Evolutionary conservation across 2,329 filamentous ascomycete genomes (phyloP).

Genomic region (Fusarium dimerum): DNA sequence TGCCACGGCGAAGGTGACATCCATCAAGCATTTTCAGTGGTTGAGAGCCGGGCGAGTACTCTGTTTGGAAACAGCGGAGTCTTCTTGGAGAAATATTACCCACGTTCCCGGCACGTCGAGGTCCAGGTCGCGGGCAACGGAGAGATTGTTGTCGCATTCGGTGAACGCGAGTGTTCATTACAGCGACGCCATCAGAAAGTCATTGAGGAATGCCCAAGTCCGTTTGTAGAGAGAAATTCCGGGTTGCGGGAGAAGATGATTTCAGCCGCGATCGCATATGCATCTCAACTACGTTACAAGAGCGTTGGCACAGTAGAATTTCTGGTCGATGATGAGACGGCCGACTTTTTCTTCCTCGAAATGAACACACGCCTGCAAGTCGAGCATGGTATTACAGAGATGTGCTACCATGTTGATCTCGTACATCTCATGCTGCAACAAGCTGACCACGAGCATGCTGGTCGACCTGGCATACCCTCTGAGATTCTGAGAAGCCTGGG

Average conservation of each 20-base stretch:
- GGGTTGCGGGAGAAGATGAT: conserved; percentile 33
- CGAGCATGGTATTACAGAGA: conserved; percentile 77
- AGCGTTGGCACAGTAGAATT: conserved; percentile 49
- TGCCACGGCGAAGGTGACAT: conserved; percentile 54
- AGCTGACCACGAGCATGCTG: conserved; percentile 27
- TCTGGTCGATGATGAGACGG: conserved; percentile 62
- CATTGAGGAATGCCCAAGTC: conserved; percentile 68
- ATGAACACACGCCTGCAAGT: conserved; percentile 69
- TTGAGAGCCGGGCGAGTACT: conserved; percentile 55
- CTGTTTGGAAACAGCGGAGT: conserved; percentile 63
- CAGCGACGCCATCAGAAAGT: conserved; percentile 71
- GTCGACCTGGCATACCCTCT: conserved; percentile 4
- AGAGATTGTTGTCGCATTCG: conserved; percentile 49
- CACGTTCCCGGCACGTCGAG: conserved; percentile 64
- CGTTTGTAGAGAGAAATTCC: conserved; percentile 48
- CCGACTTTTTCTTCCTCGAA: conserved; percentile 58
- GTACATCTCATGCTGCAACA: conserved; percentile 53
- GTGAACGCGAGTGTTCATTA: conserved; percentile 68
- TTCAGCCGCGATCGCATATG: conserved; percentile 12
- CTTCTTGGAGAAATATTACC: conserved; percentile 65
- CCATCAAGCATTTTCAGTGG: conserved; percentile 51
- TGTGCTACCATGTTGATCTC: conserved; percentile 72
- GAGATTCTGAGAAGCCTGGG: conserved; percentile 14
- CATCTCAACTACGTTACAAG: conserved; percentile 12
- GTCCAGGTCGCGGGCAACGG: conserved; percentile 67